phyloP scores from a whole-genome alignment of 2,329 filamentous ascomycete genomes.

The Neoarthrinium moseri region DNA sequence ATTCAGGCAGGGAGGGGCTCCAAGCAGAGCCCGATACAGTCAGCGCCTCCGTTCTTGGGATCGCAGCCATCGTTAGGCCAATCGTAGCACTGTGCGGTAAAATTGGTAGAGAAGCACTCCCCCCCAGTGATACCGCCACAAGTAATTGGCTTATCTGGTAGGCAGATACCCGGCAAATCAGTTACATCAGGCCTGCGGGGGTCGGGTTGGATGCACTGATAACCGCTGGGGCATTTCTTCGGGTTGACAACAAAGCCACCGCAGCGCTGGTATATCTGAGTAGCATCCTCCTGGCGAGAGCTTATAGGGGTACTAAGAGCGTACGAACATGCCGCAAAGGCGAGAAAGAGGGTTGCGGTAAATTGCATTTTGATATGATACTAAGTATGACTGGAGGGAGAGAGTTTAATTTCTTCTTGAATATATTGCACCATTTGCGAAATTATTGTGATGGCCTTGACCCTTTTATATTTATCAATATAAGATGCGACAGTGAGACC shows the following conservation, averaged over 20 bases:
- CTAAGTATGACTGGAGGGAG: neutral
- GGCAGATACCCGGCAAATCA: conserved; percentile 12
- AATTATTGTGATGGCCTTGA: neutral
- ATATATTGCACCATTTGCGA: neutral
- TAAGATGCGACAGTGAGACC: neutral
- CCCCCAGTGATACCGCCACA: conserved; percentile 6
- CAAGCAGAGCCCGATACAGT: conserved; percentile 12
- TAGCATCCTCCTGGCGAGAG: neutral
- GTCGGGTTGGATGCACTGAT: conserved; percentile 9
- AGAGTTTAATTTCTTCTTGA: neutral
- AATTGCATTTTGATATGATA: conserved; percentile 5
- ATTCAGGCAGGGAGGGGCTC: conserved; percentile 1
- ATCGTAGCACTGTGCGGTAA: conserved; percentile 8
- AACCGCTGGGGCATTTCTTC: conserved; percentile 4
- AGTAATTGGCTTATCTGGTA: neutral
- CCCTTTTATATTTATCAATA: neutral
- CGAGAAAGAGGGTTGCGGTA: neutral
- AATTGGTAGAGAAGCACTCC: conserved; percentile 4
- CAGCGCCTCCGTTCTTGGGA: conserved; percentile 9
- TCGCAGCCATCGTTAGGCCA: conserved; percentile 12
- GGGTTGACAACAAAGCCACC: conserved; percentile 8
- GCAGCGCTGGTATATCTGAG: conserved; percentile 6
- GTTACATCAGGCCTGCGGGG: conserved; percentile 7
- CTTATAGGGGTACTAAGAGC: conserved; percentile 4
- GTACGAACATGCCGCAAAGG: conserved; percentile 5